Base-by-base conservation (phyloP, 2,329 filamentous ascomycete species). In the Aspergillus pseudotamarii region DNA sequence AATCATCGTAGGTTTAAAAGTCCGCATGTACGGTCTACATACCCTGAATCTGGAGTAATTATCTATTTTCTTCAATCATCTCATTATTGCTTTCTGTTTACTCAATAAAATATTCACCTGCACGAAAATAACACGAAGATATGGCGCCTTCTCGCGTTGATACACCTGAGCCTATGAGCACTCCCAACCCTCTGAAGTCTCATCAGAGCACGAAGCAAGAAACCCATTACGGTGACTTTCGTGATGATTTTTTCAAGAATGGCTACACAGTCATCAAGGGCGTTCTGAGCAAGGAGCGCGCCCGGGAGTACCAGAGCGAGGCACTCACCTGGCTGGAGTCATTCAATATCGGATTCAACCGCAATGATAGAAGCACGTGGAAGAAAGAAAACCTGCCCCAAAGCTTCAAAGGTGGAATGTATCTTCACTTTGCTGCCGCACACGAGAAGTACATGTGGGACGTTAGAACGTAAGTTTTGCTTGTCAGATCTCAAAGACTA, bases 361-460 rank as follows among this genome's bases (percentile, higher is more conserved):
- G 67, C 30, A 73, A 77, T 19, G 69, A 78, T 58, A 66, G 66
- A 4, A 61, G 55, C 12, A 83, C 81, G 1, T 82, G 79, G 78
- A 79, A 72, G 4, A 68, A 73, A 16, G 76, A 80, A 6, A 73
- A 82, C 60, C 72, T 83, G 1, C 81, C 81, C 1, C 69, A 77
- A 76, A 61, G 61, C 57, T 60, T 62, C 59, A 64, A 64, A 41
- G 62, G 51, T 19, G 62, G 62, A 14, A 83, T 82, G 79, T 83
- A 81, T 68, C 56, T 63, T 9, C 46, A 60, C 38, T 81, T 80
- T 60, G 69, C 68, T 6, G 73, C 73, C 2, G 69, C 75, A 3
- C 79, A 82, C 50, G 80, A 82, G 67, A 77, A 80, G 65, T 77
- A 78, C 64, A 72, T 78, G 2, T 82, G 80, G 80, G 80, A 82